Evolutionary conservation across 2,329 filamentous ascomycete species (phyloP), one percentile per base, ranked within the genome.

Genomic region (Alternaria solani): DNA sequence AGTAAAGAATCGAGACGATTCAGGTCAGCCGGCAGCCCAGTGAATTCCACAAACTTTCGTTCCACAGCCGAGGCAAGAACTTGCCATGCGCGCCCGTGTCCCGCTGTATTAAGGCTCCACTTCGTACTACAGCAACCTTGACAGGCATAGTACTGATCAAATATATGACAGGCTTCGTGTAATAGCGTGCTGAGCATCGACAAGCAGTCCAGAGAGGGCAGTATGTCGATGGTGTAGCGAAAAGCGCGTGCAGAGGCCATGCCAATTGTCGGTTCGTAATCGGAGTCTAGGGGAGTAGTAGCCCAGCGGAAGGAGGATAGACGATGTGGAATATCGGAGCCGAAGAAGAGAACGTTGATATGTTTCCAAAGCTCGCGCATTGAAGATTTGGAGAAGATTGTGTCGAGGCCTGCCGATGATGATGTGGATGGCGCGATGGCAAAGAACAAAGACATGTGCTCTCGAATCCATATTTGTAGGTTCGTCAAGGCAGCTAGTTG

Each of bases 301-400:
- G 23, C 18, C 23, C 34, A 51, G 23, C 34, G n/a, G 20, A 51
- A 41, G 23, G 11, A 28, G 34, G 23, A 41, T 11, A 28, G n/a
- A 23, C 16, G 16, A 18, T 16, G 23, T 3, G 25, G 14, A 14
- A 26, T 49, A 23, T 51, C 23, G 9, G 48, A 36, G 34, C 48
- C 25, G n/a, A 51, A 51, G 48, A 51, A 51, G 3, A 51, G 48
- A 20, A 38, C 25, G 20, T 51, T 51, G 48, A 51, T 51, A 7
- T 51, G 36, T n/a, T 34, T 39, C 36, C 48, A 51, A 16, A 51
- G 23, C 18, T 51, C 32, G 16, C 48, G 48, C 14, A 51, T 39
- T 12, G 32, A 36, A n/a, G 36, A n/a, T 28, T 38, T 23, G 8
- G 34, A 9, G 34, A 39, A 25, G 16, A 51, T 11, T 36, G 18